phyloP scores from a whole-genome alignment of 2,329 filamentous ascomycete species.

The Aspergillus clavatus region DNA sequence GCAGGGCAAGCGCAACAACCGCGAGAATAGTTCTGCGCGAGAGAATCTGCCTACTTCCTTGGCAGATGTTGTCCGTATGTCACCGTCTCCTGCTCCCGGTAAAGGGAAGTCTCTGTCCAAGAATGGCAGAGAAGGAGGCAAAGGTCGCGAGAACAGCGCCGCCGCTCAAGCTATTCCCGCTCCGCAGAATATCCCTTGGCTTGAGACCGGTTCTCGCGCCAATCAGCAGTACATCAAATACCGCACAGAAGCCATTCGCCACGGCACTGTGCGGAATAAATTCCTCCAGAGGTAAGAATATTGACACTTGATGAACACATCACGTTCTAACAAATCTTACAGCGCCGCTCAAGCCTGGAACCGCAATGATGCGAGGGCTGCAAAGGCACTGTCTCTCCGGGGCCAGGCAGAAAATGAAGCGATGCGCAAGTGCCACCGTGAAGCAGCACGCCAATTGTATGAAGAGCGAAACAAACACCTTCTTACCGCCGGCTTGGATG shows the following conservation, averaged over 20 bases:
- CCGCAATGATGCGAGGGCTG: conserved; percentile 90
- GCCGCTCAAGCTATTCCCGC: conserved; percentile 78
- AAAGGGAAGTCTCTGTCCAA: conserved; percentile 51
- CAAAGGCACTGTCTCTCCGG: conserved; percentile 87
- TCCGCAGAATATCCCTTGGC: conserved; percentile 91
- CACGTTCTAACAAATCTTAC: conserved; percentile 5
- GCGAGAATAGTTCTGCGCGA: conserved; percentile 52
- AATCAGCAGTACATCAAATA: conserved; percentile 95
- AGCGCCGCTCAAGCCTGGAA: conserved; percentile 98
- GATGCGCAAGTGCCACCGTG: conserved; percentile 94
- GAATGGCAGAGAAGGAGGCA: conserved; percentile 58
- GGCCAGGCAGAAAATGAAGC: conserved; percentile 95
- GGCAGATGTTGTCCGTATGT: conserved; percentile 93
- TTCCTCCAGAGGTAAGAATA: conserved; percentile 77
- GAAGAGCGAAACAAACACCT: conserved; percentile 81
- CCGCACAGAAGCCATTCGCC: conserved; percentile 92
- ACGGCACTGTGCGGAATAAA: conserved; percentile 92
- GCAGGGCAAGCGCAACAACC: conserved; percentile 77
- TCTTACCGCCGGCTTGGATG: conserved; percentile 37
- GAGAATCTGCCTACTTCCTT: conserved; percentile 71
- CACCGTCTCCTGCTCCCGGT: conserved; percentile 70
- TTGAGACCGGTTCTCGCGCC: conserved; percentile 84
- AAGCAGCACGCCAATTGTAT: conserved; percentile 86
- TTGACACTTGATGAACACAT: not conserved
- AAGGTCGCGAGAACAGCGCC: conserved; percentile 69